phyloP scores from a whole-genome alignment of 495 filamentous ascomycete species.

The Penicillium ochrochloron region DNA sequence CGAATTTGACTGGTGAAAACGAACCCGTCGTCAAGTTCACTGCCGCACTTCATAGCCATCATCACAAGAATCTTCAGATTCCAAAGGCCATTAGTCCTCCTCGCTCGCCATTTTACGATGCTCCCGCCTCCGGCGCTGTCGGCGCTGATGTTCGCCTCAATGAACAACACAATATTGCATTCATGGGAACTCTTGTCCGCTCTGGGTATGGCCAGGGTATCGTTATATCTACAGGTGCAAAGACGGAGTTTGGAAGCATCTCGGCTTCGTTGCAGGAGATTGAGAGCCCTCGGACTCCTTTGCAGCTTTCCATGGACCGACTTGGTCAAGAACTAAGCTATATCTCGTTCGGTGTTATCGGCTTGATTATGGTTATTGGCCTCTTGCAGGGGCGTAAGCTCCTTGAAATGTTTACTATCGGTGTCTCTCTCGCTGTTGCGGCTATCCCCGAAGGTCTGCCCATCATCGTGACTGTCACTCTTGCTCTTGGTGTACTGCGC shows the following conservation, averaged over 20 bases:
- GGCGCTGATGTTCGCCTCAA: constrained; percentile 67
- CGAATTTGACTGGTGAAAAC: constrained; percentile 96
- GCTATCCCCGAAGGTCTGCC: constrained; percentile 97
- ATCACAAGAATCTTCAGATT: constrained; percentile 23
- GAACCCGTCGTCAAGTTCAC: constrained; percentile 82
- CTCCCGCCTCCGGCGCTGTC: constrained; percentile 63
- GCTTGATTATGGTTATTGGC: constrained; percentile 84
- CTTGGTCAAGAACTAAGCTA: constrained; percentile 93
- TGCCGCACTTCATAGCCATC: constrained; percentile 55
- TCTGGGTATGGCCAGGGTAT: constrained; percentile 96
- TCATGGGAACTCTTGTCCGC: constrained; percentile 96
- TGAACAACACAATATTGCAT: constrained; percentile 84
- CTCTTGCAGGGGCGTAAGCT: constrained; percentile 85
- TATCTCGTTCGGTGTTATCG: constrained; percentile 94
- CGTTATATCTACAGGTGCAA: constrained; percentile 89
- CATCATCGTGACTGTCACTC: constrained; percentile 96
- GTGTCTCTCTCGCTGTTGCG: constrained; percentile 93
- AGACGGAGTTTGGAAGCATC: constrained; percentile 97
- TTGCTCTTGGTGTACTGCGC: constrained; percentile 89
- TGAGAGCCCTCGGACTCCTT: constrained; percentile 88
- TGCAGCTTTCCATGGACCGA: constrained; percentile 96
- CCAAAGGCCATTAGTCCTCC: constrained; percentile 46
- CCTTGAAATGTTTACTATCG: constrained; percentile 96
- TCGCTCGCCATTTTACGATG: constrained; percentile 62
- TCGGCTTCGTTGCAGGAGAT: constrained; percentile 90